phyloP scores from a whole-genome alignment of 176 grass and related monocot genomes.

The Carex littledalei region DNA sequence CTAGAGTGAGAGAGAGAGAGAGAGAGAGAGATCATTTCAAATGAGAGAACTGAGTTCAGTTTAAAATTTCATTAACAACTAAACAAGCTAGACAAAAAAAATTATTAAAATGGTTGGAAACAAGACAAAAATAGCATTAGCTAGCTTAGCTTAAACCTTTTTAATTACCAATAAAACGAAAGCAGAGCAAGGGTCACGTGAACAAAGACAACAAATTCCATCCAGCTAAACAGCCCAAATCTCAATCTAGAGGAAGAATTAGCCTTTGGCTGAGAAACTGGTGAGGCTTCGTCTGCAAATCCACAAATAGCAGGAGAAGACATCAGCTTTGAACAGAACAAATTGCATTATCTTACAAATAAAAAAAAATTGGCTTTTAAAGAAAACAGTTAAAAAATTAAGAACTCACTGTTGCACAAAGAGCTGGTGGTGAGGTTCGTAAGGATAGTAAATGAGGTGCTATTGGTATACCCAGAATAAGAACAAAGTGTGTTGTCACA shows the following conservation, averaged over 20 bases:
- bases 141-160: not conserved
- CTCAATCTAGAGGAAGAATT: conserved; percentile 24
- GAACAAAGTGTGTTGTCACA: conserved; percentile 54
- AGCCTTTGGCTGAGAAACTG: conserved; percentile 32
- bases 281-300: conserved; percentile 44
- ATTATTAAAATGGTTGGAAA: not conserved
- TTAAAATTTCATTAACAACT: not conserved
- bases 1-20: not conserved
- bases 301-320: conserved; percentile 10
- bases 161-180: conserved; percentile 18
- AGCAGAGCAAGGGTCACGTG: conserved; percentile 34
- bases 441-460: conserved; percentile 55
- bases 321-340: not conserved
- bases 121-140: conserved; percentile 1
- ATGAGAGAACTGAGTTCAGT: not conserved
- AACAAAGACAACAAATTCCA: conserved; percentile 27
- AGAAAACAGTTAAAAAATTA: not conserved
- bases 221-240: conserved; percentile 31
- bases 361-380: not conserved
- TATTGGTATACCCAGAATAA: conserved; percentile 77
- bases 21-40: not conserved
- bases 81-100: conserved; percentile 18
- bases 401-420: conserved; percentile 54
- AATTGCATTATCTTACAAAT: not conserved
- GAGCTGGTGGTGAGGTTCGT: conserved; percentile 53